Base-by-base conservation (phyloP, 2,329 filamentous ascomycete species). In the Taxawa tesnikishii region DNA sequence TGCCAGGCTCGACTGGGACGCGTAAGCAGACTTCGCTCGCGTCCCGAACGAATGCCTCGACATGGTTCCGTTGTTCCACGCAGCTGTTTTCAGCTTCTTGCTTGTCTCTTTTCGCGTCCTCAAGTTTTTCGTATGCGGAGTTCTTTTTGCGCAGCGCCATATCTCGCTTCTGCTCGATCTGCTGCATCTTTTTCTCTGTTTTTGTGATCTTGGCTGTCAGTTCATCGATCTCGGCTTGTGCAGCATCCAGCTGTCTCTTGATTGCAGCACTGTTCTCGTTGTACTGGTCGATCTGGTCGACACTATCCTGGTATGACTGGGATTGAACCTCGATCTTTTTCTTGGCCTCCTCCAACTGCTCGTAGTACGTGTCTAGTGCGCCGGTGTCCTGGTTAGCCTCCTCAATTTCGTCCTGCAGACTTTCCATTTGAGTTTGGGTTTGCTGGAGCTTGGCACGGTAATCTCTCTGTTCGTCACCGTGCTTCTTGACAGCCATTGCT, bases 371-470 rank as follows among this genome's bases (percentile, higher is more conserved):
- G 12, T 64, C 59, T 8, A 66, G 50, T 25, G 46, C 48, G 29
- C 72, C 76, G 47, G 84, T 83, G 63, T 31, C 56, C 59, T 35
- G 28, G 11, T 28, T 38, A 17, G 71, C 66, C 34, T 58, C 60
- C 13, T 73, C 70, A 26, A 76, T 59, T 9, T 69, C 77, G 38
- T 81, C 66, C 39, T 83, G 75, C 24, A 92, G 64, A 27, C 74
- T 71, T 33, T 73, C 70, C 18, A 80, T 64, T 5, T 64, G 60
- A 31, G 78, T 74, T 31, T 79, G 69, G 5, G 75, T 70, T 31
- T 61, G 56, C 38, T 83, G 76, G 19, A 68, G 50, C 3, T 66
- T 57, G 24, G 71, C 55, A 37, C 68, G 67, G 11, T 84, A 54
- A n/a, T 60, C 51, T 28, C 56, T 53, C 19, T 55, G 51, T 15